Evolutionary conservation across 78 protist genomes (phyloP), one percentile per base, ranked within the genome.

Genomic region (Dictyostelium capitatum): DNA sequence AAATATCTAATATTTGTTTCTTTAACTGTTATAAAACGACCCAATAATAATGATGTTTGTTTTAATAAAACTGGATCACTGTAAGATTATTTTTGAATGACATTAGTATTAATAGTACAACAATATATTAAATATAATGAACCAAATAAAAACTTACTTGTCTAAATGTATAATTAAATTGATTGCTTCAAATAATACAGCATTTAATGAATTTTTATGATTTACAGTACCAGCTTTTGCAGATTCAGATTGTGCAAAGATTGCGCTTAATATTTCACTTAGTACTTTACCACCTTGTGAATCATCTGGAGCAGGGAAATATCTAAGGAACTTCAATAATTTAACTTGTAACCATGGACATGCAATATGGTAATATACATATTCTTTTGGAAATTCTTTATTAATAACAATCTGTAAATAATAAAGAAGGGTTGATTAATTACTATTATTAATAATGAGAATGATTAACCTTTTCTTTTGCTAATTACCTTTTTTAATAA

Each of bases 301-400:
- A 10, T 89, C 97, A 12, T 67, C 91, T 3, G 98, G 98, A 6
- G 96, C 92, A n/a, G 98, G 97, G 93, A 82, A 98, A 62, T 73
- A 74, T 75, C 97, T 98, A 23, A 99, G 95, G 73, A 99, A 15
- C 28, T 98, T 98, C 46, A 99, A 93, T 57, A 91, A 41, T 94
- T 98, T 98, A 77, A 98, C 98, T 84, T 98, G 98, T 53, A 98
- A 87, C 97, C 97, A 95, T n/a, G 99, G 99, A 48, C 95, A 79
- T 17, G 98, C 89, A 48, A 98, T 95, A 50, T 91, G 90, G 83
- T 99, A 96, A 95, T 99, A 99, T 17, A 96, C 64, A 92, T 98
- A 98, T 65, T 98, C 99, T 73, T 67, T 78, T 37, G 92, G 79
- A 47, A 28, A 82, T 73, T 92, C 96, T 50, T 79, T 64, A 56